Base-by-base conservation (phyloP, 495 filamentous ascomycete species). In the Hypomontagnella submonticulosa region DNA sequence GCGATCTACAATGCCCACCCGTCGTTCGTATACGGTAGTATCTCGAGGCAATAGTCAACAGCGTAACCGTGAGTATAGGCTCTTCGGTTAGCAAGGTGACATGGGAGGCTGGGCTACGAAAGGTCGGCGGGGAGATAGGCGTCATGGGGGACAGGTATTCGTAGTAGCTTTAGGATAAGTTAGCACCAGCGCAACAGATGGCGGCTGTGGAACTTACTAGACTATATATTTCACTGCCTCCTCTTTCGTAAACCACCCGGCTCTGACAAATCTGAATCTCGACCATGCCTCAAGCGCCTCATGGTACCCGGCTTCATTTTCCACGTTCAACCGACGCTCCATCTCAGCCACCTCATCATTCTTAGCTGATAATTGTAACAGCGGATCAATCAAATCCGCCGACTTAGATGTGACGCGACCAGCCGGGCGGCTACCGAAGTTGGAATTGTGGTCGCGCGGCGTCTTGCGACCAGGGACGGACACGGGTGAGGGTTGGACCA, bases 191-290 rank as follows among this genome's bases (percentile, higher is more conserved):
- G 27, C 19, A 69, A 30, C 33, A 36, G 6, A 43, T 6, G 6
- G 13, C n/a, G 10, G 13, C 11, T 38, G 12, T 42, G 12, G 4
- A n/a, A 69, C 85, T 69, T 83, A 95, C 89, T 97, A 98, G 71
- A 90, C 88, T 66, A 99, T 90, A 72, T 97, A 99, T 23, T 86
- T 88, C 73, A 98, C 92, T 1, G 90, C 93, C 75, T 99, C 95
- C 66, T 88, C 86, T 1, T 94, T 92, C 0, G 92, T 97, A 69
- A 99, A 93, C 95, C 95, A 99, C 16, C 95, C 95, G 6, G 92
- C 92, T 49, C 92, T 89, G 15, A 98, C 94, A 74, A 98, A 97
- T 55, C 93, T 87, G 69, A 96, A 88, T 65, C 91, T 85, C 8
- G 90, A 88, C 95, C 95, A 99, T 8, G 91, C 90, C 67, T 88